Conservation (phyloP, 768 basidiomycete genomes). For the Favolaschia claudopus region DNA sequence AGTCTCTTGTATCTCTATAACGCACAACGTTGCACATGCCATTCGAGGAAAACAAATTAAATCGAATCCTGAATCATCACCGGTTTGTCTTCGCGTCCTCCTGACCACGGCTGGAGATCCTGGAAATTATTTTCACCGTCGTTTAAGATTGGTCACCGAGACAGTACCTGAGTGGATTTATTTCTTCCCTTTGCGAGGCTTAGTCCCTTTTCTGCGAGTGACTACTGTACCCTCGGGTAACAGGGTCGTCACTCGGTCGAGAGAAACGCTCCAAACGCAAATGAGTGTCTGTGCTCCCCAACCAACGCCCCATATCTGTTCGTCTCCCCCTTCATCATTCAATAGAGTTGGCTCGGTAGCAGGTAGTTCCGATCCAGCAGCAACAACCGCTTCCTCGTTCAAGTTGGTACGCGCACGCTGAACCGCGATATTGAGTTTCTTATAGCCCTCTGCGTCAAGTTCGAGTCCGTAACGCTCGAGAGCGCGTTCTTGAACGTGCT, state of each 20-base stretch:
- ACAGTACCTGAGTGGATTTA: neutral
- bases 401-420: neutral
- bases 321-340: constrained; percentile 23
- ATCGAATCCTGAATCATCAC: too few relatives aligned
- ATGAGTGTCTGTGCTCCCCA: constrained; percentile 16
- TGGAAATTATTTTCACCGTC: too few relatives aligned
- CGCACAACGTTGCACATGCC: too few relatives aligned
- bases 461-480: constrained; percentile 19
- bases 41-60: too few relatives aligned
- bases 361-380: too few relatives aligned
- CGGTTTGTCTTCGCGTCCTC: too few relatives aligned
- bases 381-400: neutral
- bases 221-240: constrained; percentile 25
- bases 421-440: constrained; percentile 15
- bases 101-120: too few relatives aligned
- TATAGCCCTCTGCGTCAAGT: constrained; percentile 16
- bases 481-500: constrained; percentile 25
- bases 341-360: neutral
- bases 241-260: constrained; percentile 19
- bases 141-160: neutral
- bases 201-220: constrained; percentile 20
- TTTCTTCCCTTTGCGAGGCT: constrained; percentile 17
- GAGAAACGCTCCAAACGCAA: constrained; percentile 19
- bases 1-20: too few relatives aligned
- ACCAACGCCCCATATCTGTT: constrained; percentile 24